phyloP scores from a whole-genome alignment of 2,329 filamentous ascomycete genomes.

The Ceratocystis papillata region DNA sequence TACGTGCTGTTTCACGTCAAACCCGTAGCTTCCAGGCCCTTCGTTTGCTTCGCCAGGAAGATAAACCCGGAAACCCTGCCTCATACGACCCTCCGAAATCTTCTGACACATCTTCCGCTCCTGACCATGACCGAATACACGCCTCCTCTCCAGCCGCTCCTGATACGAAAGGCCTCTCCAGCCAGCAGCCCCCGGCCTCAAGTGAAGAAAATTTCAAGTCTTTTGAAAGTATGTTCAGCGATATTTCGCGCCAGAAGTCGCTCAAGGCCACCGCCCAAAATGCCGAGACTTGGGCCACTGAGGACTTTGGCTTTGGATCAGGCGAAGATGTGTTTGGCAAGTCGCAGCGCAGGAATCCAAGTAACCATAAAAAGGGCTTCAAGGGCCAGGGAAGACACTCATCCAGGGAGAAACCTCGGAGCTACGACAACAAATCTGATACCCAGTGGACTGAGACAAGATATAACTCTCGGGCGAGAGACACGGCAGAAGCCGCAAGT shows the following conservation, averaged over 20 bases:
- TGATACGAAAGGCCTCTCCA: neutral
- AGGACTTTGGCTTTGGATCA: conserved; percentile 23
- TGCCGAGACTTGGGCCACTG: conserved; percentile 17
- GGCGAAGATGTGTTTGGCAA: conserved; percentile 11
- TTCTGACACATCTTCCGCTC: neutral
- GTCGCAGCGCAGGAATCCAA: neutral
- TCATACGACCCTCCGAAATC: neutral
- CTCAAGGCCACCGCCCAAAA: conserved; percentile 5
- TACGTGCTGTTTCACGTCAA: neutral
- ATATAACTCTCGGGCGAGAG: too few relatives aligned
- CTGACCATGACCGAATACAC: neutral
- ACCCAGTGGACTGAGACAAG: neutral
- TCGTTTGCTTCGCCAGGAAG: neutral
- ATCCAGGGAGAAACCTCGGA: neutral
- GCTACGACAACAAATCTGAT: neutral
- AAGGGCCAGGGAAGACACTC: neutral
- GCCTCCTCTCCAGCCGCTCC: neutral
- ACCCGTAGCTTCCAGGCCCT: conserved; percentile 5
- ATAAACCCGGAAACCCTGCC: neutral
- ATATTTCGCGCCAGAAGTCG: conserved; percentile 5
- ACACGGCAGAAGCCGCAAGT: too few relatives aligned
- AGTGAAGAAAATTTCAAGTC: neutral
- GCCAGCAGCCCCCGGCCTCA: neutral
- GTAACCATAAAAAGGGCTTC: neutral
- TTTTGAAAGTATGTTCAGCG: conserved; percentile 19